These are phyloP conservation scores for Panaeolus papilionaceus DNA, from an alignment of 768 basidiomycete species.

Conservation along the genomic window DNA sequence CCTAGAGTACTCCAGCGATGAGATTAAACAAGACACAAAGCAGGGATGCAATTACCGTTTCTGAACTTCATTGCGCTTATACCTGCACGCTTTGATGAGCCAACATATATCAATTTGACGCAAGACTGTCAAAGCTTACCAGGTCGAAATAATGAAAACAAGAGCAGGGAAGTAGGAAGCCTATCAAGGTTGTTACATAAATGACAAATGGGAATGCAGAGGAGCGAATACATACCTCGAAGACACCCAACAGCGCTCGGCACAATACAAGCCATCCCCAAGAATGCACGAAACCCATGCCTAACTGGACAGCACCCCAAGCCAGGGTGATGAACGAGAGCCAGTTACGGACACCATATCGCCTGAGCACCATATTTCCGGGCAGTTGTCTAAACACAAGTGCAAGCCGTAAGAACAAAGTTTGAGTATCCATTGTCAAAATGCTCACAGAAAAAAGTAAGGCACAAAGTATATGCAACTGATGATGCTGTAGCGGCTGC, in stretches of 20 bases:
- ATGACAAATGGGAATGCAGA: background rate
- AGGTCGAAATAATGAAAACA: slow-evolving; percentile 53
- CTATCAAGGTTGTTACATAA: slow-evolving; percentile 27
- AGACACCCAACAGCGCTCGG: slow-evolving; percentile 50
- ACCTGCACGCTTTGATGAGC: slow-evolving; percentile 36
- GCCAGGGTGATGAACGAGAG: slow-evolving; percentile 46
- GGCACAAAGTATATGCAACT: slow-evolving; percentile 49
- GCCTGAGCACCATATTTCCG: slow-evolving; percentile 48
- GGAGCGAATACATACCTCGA: slow-evolving; percentile 40
- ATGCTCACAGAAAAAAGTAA: slow-evolving; percentile 47
- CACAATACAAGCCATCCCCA: slow-evolving; percentile 48
- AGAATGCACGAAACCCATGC: slow-evolving; percentile 50
- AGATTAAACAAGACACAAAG: slow-evolving; percentile 12
- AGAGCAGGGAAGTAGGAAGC: slow-evolving; percentile 53
- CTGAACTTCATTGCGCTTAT: slow-evolving; percentile 53
- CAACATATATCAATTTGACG: background rate
- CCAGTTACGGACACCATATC: slow-evolving; percentile 51
- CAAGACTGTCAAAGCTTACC: slow-evolving; percentile 34
- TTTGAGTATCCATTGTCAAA: background rate
- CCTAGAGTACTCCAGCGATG: slow-evolving; percentile 26
- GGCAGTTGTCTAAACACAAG: slow-evolving; percentile 46
- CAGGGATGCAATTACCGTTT: slow-evolving; percentile 37
- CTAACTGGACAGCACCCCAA: slow-evolving; percentile 51
- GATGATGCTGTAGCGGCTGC: slow-evolving; percentile 44
- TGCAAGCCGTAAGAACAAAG: too few relatives aligned